Conservation (phyloP, 106 monocot genomes). For the Amphibolis antarctica region DNA sequence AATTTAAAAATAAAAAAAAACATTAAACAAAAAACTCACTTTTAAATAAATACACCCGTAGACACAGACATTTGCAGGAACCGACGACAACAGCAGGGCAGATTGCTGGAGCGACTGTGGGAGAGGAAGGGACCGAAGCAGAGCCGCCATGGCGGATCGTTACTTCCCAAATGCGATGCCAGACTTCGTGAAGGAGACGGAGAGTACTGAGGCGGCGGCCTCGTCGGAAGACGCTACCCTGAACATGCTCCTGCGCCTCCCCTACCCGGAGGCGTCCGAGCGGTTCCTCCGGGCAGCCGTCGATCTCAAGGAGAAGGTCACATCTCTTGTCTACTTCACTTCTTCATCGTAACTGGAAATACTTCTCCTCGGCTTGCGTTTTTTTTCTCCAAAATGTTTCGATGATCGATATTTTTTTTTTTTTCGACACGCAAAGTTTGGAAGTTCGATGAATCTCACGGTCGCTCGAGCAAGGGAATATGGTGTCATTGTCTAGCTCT, state of each 20-base stretch:
- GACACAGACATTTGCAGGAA: too few species aligned
- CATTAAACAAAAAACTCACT: too few species aligned
- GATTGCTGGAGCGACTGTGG: too few species aligned
- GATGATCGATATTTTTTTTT: too few species aligned
- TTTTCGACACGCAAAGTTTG: too few species aligned
- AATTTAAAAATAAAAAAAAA: too few species aligned
- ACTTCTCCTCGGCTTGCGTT: background rate
- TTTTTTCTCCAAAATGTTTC: background rate
- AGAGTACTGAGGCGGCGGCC: background rate
- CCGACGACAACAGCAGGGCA: too few species aligned
- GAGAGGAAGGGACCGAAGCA: too few species aligned
- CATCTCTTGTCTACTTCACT: background rate
- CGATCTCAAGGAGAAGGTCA: constrained; percentile 24
- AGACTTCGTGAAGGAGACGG: constrained; percentile 10
- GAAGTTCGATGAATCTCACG: too few species aligned
- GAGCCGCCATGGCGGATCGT: constrained; percentile 11
- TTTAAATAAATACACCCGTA: too few species aligned
- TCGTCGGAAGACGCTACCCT: background rate
- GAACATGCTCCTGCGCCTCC: constrained; percentile 6
- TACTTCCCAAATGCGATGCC: constrained; percentile 23
- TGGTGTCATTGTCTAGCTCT: too few species aligned
- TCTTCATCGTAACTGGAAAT: background rate
- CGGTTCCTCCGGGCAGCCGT: constrained; percentile 16
- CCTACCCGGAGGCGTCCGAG: constrained; percentile 13
- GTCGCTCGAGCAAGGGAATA: too few species aligned